Base-by-base conservation (phyloP, 352 stramenopile species). In the Globisporangium cederbergense region DNA sequence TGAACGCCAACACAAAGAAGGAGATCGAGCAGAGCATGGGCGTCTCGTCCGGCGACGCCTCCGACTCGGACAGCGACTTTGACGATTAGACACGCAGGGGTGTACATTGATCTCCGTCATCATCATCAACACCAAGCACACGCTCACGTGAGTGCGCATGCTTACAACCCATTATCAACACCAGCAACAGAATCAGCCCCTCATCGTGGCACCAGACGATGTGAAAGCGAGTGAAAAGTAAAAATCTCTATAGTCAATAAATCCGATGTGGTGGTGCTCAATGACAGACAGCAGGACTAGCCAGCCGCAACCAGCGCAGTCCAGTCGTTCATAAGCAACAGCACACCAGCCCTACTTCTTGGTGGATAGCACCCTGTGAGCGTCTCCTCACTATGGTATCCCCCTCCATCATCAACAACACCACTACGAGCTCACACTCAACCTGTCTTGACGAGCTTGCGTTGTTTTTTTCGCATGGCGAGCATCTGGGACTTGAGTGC, bases 1-100 rank as follows among this genome's bases (percentile, higher is more conserved):
- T 96, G 52, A 94, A 90, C 64, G 87, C 83, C 18, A 72, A 86
- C 60, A 75, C 75, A 28, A 89, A 87, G 66, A 89, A 86, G 51
- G 87, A 96, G 58, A 58, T 96, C 14, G 71, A 90, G 49, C 66
- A 77, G 22, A 83, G 76, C 20, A 77, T 96, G 65, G 83, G 81
- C 22, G 68, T 93, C 55, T 71, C 76, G 36, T 76, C 74, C 7
- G 79, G 68, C 63, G 72, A 79, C 43, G 82, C 73, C 36, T 93
- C 86, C 3, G 87, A 95, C 74, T 95, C 86, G 72, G 82, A 88
- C 73, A 95, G 86, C 71, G 86, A 95, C 43, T 95, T 95, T 58
- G 81, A 91, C 46, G 85, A 94, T 56, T 81, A 88, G 38, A 58
- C 8, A 16, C 20, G 5, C 43, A 16, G 9, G 43, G 3, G 43